These are phyloP conservation scores for Fusarium beomiforme DNA, from an alignment of 2,329 filamentous ascomycete genomes.

Conservation along the genomic window DNA sequence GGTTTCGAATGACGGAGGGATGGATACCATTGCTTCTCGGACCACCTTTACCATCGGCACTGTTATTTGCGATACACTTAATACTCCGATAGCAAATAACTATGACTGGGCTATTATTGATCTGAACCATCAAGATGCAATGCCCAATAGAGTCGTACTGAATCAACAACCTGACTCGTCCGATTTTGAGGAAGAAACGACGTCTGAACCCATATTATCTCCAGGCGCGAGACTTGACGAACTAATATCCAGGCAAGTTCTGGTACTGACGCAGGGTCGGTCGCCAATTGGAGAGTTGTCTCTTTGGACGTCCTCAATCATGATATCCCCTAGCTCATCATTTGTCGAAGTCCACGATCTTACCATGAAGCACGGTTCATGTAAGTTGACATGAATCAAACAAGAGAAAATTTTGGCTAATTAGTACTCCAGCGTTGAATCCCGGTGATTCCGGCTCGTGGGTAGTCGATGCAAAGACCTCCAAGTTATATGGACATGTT, in stretches of 20 bases:
- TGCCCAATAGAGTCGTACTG: neutral
- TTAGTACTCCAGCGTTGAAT: fast-evolving
- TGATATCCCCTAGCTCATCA: neutral
- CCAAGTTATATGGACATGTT: neutral
- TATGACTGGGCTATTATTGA: neutral
- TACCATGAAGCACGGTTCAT: neutral
- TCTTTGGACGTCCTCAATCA: neutral
- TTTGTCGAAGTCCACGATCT: neutral
- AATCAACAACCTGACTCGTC: neutral
- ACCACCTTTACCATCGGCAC: neutral
- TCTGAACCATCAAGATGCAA: neutral
- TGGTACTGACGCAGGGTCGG: neutral
- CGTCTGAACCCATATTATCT: fast-evolving
- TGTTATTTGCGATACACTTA: neutral
- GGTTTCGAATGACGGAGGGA: neutral
- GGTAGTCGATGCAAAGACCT: neutral
- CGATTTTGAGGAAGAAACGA: neutral
- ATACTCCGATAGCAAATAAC: neutral
- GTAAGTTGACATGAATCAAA: no score
- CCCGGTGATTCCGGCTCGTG: neutral
- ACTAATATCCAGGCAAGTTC: neutral
- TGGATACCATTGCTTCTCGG: no score
- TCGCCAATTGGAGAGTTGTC: neutral
- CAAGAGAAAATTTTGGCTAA: no score
- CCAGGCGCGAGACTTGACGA: fast-evolving